Evolutionary conservation across 2,329 filamentous ascomycete genomes (phyloP).

Genomic region (Corniculantispora saksenae): DNA sequence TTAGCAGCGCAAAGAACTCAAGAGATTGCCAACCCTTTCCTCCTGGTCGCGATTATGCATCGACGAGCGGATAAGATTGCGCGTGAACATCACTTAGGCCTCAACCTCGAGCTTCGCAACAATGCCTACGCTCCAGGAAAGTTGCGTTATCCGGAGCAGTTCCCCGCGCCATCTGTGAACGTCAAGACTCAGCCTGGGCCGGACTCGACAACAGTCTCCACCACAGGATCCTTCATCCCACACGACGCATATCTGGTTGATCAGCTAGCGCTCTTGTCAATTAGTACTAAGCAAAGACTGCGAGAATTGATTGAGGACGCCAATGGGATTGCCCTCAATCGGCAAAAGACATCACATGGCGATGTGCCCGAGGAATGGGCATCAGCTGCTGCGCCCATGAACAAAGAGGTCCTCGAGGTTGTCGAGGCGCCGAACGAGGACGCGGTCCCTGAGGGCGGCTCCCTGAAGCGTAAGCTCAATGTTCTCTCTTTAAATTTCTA

Average conservation of each 20-base stretch:
- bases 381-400: conserved; percentile 63
- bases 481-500: background rate
- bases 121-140: conserved; percentile 45
- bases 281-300: conserved; percentile 79
- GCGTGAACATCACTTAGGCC: conserved; percentile 55
- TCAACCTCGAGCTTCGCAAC: conserved; percentile 59
- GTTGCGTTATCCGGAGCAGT: conserved; percentile 51
- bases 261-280: conserved; percentile 77
- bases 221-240: conserved; percentile 69
- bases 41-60: conserved; percentile 64
- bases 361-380: conserved; percentile 74
- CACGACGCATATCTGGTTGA: conserved; percentile 77
- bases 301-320: conserved; percentile 78
- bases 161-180: conserved; percentile 53
- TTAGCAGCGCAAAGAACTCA: conserved; percentile 63
- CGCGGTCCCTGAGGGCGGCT: conserved; percentile 39
- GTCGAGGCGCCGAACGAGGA: conserved; percentile 27
- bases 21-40: conserved; percentile 73
- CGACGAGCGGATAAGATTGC: conserved; percentile 60
- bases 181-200: conserved; percentile 58
- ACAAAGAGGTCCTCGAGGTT: conserved; percentile 39
- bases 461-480: conserved; percentile 60
- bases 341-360: conserved; percentile 79
- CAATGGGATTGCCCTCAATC: conserved; percentile 66
- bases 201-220: conserved; percentile 63